Percentiles rank a stretch among this genome's conserved stretches.
Conservation (phyloP, 768 basidiomycete species). For the Tremella mesenterica region DNA sequence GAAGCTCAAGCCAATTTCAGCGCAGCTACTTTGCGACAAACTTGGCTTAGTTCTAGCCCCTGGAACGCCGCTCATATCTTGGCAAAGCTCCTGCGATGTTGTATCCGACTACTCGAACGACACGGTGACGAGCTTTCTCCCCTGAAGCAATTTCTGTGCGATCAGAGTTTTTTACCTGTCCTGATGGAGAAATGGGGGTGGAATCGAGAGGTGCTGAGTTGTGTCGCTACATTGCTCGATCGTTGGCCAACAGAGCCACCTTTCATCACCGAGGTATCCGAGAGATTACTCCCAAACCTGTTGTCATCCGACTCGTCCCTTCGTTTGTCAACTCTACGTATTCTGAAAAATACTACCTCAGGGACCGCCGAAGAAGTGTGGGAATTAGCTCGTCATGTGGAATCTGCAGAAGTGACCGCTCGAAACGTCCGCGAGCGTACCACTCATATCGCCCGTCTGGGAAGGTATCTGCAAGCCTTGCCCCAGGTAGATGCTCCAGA, state of each 20-base stretch:
- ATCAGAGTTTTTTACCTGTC: not conserved
- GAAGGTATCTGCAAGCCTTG: slow-evolving; percentile 40
- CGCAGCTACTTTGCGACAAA: not conserved
- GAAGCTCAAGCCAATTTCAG: not conserved
- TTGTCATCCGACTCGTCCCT: slow-evolving; percentile 64
- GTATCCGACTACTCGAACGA: not conserved
- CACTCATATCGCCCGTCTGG: slow-evolving; percentile 64
- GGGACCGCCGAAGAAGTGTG: slow-evolving; percentile 30
- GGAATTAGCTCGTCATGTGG: slow-evolving; percentile 59
- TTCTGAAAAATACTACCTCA: no score
- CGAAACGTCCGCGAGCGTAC: slow-evolving; percentile 78
- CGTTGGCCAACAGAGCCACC: slow-evolving; percentile 6
- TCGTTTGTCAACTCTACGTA: slow-evolving; percentile 55
- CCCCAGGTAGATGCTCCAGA: not conserved
- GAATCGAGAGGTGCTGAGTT: slow-evolving; percentile 29
- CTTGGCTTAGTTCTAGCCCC: slow-evolving; percentile 18
- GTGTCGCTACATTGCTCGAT: slow-evolving; percentile 10
- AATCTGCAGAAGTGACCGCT: slow-evolving; percentile 67
- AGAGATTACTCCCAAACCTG: slow-evolving; percentile 51
- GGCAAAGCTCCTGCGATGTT: slow-evolving; percentile 8
- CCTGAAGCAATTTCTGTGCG: slow-evolving; percentile 2
- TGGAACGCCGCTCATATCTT: slow-evolving; percentile 26
- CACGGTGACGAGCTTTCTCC: not conserved
- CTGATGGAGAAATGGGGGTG: slow-evolving; percentile 21
- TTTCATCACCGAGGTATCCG: slow-evolving; percentile 28